phyloP scores from a whole-genome alignment of 73 alveolate species.

The Paramecium bursaria region DNA sequence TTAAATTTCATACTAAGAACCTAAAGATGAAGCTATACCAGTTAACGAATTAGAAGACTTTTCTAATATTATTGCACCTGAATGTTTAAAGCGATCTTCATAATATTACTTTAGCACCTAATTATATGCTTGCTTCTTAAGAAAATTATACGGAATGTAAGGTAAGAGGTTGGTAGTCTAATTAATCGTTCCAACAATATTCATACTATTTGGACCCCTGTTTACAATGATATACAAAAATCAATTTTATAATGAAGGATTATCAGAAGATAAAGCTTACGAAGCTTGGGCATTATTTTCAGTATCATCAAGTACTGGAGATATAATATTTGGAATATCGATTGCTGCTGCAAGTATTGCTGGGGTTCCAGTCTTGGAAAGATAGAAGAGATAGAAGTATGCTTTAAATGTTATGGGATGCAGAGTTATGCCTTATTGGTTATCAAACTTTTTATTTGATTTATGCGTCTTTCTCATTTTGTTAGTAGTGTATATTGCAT shows the following conservation, averaged over 20 bases:
- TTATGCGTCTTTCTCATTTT: neutral
- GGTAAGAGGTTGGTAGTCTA: neutral
- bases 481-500: neutral
- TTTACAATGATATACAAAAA: neutral
- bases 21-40: neutral
- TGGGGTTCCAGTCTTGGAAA: conserved; percentile 34
- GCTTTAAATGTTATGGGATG: conserved; percentile 73
- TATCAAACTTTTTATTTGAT: conserved; percentile 57
- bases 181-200: neutral
- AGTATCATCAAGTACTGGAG: no score
- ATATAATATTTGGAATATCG: conserved; percentile 17
- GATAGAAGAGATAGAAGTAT: conserved; percentile 58
- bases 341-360: conserved; percentile 34
- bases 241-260: no score
- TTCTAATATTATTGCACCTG: conserved; percentile 50
- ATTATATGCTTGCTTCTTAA: conserved; percentile 51
- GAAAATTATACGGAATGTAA: conserved; percentile 16
- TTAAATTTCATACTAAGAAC: neutral
- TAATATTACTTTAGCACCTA: neutral
- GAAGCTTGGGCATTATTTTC: no score
- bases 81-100: conserved; percentile 57
- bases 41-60: conserved; percentile 41
- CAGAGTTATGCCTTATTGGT: conserved; percentile 65
- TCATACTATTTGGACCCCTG: conserved; percentile 23
- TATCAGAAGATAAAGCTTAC: no score